Percentiles rank a stretch among this genome's conserved stretches.
These are phyloP conservation scores for Plasmodium inui DNA, from an alignment of 169 alveolate genomes.

Conservation along the genomic window DNA sequence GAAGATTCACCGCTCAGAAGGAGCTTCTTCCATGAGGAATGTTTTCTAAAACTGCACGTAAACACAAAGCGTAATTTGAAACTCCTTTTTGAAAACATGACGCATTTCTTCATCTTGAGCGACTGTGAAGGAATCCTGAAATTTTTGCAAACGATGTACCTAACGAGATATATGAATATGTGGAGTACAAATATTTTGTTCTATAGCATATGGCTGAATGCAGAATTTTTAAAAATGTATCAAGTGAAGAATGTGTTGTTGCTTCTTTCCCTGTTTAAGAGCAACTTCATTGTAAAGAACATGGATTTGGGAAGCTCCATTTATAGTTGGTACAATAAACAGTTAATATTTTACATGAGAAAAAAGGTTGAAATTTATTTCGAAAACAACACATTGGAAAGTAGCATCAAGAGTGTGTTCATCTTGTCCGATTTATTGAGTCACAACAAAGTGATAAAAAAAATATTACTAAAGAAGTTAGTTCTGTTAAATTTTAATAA, in stretches of 20 bases:
- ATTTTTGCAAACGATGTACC: conserved; percentile 36
- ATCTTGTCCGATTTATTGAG: conserved; percentile 37
- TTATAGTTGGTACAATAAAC: conserved; percentile 47
- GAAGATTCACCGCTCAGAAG: background rate
- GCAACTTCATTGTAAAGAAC: conserved; percentile 20
- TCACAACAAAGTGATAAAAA: conserved; percentile 58
- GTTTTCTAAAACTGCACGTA: conserved; percentile 6
- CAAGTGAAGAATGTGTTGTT: conserved; percentile 63
- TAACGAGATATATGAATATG: conserved; percentile 42
- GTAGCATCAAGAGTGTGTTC: conserved; percentile 57
- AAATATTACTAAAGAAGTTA: conserved; percentile 48
- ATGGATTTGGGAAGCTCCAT: conserved; percentile 37
- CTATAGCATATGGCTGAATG: conserved; percentile 63
- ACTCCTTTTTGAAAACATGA: conserved; percentile 24
- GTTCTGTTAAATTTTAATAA: conserved; percentile 35
- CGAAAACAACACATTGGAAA: conserved; percentile 60
- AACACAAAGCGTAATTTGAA: conserved; percentile 8
- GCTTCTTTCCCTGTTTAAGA: conserved; percentile 53
- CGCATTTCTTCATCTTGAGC: conserved; percentile 44
- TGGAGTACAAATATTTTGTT: conserved; percentile 36
- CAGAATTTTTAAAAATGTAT: conserved; percentile 39
- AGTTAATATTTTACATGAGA: conserved; percentile 41
- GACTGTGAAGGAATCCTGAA: conserved; percentile 65
- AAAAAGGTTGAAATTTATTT: conserved; percentile 57
- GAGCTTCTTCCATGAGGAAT: conserved; percentile 14